A percentile compares a stretch with the other conserved stretches of the same genome.
These are phyloP conservation scores for Waitea zeae DNA, from an alignment of 1,284 basidiomycete species.

Conservation along the genomic window DNA sequence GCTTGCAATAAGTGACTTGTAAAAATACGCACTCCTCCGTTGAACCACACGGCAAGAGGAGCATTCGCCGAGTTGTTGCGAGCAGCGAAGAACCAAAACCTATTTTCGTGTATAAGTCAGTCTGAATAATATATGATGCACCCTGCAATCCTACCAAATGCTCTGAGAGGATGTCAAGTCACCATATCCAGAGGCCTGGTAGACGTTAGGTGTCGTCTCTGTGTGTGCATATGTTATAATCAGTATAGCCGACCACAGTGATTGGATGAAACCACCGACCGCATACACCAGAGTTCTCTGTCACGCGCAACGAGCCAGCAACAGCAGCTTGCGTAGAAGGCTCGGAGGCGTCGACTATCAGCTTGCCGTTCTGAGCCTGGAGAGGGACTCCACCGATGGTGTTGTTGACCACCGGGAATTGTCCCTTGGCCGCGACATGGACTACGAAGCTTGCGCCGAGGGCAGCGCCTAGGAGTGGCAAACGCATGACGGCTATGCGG, in stretches of 20 bases:
- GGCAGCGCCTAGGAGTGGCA: not conserved
- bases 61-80: constrained; percentile 36
- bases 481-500: not conserved
- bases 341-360: constrained; percentile 1
- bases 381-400: constrained; percentile 24
- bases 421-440: constrained; percentile 10
- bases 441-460: not conserved
- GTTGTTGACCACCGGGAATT: constrained; percentile 27
- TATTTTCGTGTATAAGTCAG: not conserved
- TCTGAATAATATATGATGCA: constrained; percentile 1
- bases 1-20: not conserved
- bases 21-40: constrained; percentile 34
- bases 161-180: constrained; percentile 33
- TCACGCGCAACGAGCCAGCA: constrained; percentile 29
- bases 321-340: constrained; percentile 15
- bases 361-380: not conserved
- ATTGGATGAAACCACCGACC: too few species aligned
- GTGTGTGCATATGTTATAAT: not conserved
- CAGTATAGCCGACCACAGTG: too few species aligned
- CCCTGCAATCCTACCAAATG: constrained; percentile 24
- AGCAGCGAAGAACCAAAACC: constrained; percentile 56
- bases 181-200: constrained; percentile 42
- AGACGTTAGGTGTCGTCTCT: constrained; percentile 40
- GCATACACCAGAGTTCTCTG: constrained; percentile 37
- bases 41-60: constrained; percentile 46